Percentiles rank a stretch among this genome's conserved stretches.
Evolutionary conservation across 176 grass and related monocot species (phyloP).

Genomic region (Phyllostachys edulis): DNA sequence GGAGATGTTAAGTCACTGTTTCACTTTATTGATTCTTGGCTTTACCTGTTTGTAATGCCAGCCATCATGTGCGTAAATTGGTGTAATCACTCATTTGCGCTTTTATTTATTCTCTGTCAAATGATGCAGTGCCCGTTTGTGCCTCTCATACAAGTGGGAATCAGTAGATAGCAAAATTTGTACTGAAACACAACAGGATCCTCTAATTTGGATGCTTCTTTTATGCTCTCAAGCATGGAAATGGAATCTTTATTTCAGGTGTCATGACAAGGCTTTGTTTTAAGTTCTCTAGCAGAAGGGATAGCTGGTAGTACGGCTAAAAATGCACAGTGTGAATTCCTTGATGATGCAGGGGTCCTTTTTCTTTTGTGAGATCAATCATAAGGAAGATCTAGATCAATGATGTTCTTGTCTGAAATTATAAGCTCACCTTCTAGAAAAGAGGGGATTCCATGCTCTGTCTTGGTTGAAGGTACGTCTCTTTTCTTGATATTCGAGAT

Average conservation of each 20-base stretch:
- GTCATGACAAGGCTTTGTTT: not conserved
- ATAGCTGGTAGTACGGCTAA: not conserved
- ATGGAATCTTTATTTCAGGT: not conserved
- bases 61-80: not conserved
- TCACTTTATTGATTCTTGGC: not conserved
- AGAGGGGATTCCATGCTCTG: not conserved
- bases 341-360: not conserved
- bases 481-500: not conserved
- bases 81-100: not conserved
- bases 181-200: not conserved
- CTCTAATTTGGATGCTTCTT: not conserved
- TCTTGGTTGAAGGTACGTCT: not conserved
- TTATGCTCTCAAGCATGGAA: not conserved
- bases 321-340: not conserved
- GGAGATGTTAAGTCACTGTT: not conserved
- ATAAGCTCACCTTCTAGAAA: not conserved
- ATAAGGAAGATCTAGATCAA: not conserved
- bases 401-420: not conserved
- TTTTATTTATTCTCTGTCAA: not conserved
- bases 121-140: not conserved
- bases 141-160: not conserved
- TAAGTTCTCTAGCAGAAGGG: not conserved
- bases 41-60: not conserved
- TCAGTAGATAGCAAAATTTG: not conserved
- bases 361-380: slow-evolving; percentile 15